phyloP scores from a whole-genome alignment of 305 asterid genomes.

The Coffea humblotiana region DNA sequence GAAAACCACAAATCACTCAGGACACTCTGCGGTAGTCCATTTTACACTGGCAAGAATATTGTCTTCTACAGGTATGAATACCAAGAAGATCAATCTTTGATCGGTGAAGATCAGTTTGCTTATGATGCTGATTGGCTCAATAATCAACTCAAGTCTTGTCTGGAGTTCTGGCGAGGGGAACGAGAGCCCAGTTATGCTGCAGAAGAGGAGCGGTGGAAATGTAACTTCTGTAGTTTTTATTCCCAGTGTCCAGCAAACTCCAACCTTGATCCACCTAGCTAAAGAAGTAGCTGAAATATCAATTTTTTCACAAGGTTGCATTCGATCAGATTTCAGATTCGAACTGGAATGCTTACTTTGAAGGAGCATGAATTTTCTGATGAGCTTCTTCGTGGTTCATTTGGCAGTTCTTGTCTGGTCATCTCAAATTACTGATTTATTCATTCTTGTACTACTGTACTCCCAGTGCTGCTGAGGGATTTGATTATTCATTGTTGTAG shows the following conservation, averaged over 20 bases:
- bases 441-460: background rate
- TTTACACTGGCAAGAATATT: conserved; percentile 5
- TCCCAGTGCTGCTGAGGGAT: background rate
- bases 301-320: background rate
- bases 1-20: background rate
- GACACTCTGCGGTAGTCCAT: background rate
- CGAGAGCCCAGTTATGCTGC: conserved; percentile 69
- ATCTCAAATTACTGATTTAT: background rate
- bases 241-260: conserved; percentile 45
- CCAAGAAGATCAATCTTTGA: conserved; percentile 74
- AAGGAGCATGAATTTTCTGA: conserved; percentile 7
- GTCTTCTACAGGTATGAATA: conserved; percentile 60
- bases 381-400: background rate
- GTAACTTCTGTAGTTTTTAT: conserved; percentile 59
- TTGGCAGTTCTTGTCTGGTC: background rate
- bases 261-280: conserved; percentile 10
- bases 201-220: conserved; percentile 83
- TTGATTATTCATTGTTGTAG: background rate
- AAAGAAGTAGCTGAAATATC: background rate
- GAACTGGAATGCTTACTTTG: background rate
- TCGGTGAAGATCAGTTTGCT: conserved; percentile 66
- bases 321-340: background rate
- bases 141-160: conserved; percentile 58
- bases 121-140: conserved; percentile 59
- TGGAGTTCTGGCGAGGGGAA: conserved; percentile 74